Evolutionary conservation across 352 stramenopile genomes (phyloP), one percentile per base, ranked within the genome.

Genomic region (Stephanocyclus meneghinianus): DNA sequence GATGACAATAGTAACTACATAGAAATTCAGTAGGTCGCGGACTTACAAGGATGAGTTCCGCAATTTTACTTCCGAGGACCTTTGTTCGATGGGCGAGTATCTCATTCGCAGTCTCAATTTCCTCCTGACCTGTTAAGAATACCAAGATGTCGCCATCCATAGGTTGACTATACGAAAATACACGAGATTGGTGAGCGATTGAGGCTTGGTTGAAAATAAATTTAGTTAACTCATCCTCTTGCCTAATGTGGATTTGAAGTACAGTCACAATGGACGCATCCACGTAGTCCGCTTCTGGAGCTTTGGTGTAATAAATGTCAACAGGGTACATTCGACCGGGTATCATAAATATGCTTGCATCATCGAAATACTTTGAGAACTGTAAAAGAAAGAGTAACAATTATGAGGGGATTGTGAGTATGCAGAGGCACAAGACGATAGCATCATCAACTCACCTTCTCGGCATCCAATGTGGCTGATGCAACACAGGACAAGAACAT

Each of bases 361-460:
- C 95, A 83, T 99, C 97, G 85, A 99, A 99, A 82, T 99, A 99
- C 8, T 93, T 94, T 18, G 94, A 97, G 79, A 99, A 99, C 78
- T 59, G 45, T 21, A 53, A 21, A 0, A 32, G 26, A 59, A 4
- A 32, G 26, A 59, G n/a, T 59, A 3, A 32, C 26, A 59, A 32
- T 15, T 2, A 26, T 59, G 15, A 32, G 50, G 8, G 26, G 26
- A n/a, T n/a, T 32, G 50, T 1, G 2, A 26, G 18, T 32, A 2
- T 32, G 26, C 29, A 11, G n/a, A 11, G n/a, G 50, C 18, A 59
- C 30, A 9, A 26, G 30, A 32, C 18, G 30, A 7, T 1, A 10
- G 6, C 16, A 26, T 15, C 10, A 32, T 15, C 26, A 15, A 32
- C n/a, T 59, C 26, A 59, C 50, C 18, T 99, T 99, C 72, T 98